Conservation (phyloP, 1,139 yeast species). For the Geotrichum citri-aurantii region DNA sequence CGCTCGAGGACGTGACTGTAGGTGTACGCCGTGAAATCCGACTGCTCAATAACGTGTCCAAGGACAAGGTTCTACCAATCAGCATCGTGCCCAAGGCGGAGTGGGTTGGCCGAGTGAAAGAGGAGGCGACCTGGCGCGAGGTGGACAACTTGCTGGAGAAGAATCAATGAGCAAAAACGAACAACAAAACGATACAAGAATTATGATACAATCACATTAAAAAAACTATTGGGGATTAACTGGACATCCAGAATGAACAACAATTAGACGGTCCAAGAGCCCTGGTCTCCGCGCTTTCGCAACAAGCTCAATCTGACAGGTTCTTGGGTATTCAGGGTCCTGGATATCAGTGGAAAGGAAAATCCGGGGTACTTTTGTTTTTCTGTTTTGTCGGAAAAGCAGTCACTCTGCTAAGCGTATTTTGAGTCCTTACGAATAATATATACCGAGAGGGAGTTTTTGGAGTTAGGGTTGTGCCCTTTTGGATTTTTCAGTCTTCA, state of each 20-base stretch:
- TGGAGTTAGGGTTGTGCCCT: neutral
- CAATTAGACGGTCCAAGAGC: neutral
- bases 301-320: neutral
- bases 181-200: neutral
- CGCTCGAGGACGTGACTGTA: slow-evolving; percentile 36
- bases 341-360: neutral
- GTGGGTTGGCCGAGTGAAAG: slow-evolving; percentile 34
- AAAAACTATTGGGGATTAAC: too few relatives aligned
- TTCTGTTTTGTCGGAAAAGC: neutral
- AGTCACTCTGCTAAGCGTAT: neutral
- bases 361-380: neutral
- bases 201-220: neutral
- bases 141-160: slow-evolving; percentile 20
- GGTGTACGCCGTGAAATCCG: slow-evolving; percentile 40
- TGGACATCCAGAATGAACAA: neutral
- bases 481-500: neutral
- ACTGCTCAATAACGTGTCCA: slow-evolving; percentile 37
- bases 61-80: slow-evolving; percentile 37
- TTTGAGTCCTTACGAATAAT: neutral
- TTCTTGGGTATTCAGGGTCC: neutral
- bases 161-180: neutral
- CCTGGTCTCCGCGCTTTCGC: neutral
- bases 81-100: slow-evolving; percentile 36
- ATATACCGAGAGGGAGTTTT: too few relatives aligned
- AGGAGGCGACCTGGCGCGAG: slow-evolving; percentile 31